Evolutionary conservation across 768 basidiomycete species (phyloP).

Genomic region (Pulveroboletus sp.): DNA sequence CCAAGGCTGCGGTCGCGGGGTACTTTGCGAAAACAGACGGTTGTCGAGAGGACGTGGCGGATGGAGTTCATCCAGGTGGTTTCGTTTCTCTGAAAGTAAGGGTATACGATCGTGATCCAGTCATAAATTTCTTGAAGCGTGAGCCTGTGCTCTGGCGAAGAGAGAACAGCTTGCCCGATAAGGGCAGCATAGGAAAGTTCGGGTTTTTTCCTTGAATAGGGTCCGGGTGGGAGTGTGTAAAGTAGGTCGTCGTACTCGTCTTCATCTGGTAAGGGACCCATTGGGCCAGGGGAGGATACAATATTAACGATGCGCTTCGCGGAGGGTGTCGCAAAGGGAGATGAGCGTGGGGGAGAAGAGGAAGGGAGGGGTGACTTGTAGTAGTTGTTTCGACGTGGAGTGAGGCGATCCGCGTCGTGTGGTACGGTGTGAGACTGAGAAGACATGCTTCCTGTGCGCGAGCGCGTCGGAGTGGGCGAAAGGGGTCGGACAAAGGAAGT

Average conservation of each 20-base stretch:
- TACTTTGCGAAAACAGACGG: constrained; percentile 86
- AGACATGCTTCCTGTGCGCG: constrained; percentile 32
- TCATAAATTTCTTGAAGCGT: constrained; percentile 96
- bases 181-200: constrained; percentile 91
- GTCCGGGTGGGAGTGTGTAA: constrained; percentile 79
- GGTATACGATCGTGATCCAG: constrained; percentile 92
- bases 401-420: constrained; percentile 42
- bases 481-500: constrained; percentile 36
- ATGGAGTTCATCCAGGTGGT: constrained; percentile 98
- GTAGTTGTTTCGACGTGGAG: constrained; percentile 46
- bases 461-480: constrained; percentile 44
- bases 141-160: constrained; percentile 78
- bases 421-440: constrained; percentile 24
- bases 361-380: constrained; percentile 52
- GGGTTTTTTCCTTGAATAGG: constrained; percentile 78
- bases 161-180: constrained; percentile 91
- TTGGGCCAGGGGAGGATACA: constrained; percentile 84
- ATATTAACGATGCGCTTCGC: constrained; percentile 58
- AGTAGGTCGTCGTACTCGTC: constrained; percentile 67
- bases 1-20: constrained; percentile 75
- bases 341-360: constrained; percentile 58
- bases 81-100: constrained; percentile 89
- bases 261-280: constrained; percentile 62
- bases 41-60: constrained; percentile 93
- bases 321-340: constrained; percentile 64